phyloP scores from a whole-genome alignment of 257 asterid genomes.

The Nicotiana sylvestris region DNA sequence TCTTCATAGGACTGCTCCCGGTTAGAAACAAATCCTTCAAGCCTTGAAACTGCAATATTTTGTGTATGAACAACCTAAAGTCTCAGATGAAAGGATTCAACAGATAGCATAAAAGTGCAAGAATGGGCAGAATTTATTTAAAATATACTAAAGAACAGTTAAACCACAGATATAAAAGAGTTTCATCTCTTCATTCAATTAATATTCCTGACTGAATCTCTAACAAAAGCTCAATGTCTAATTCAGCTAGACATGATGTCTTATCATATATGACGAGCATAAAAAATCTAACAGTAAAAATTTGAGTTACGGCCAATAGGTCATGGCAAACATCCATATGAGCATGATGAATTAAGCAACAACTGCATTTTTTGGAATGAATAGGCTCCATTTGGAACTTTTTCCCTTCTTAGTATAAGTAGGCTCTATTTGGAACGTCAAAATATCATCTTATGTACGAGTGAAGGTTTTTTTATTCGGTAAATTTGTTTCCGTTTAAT shows the following conservation, averaged over 20 bases:
- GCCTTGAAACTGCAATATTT: conserved; percentile 91
- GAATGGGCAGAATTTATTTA: neutral
- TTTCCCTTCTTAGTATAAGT: neutral
- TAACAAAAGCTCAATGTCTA: neutral
- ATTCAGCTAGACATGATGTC: neutral
- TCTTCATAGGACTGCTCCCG: conserved; percentile 98
- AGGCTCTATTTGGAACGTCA: neutral
- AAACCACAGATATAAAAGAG: neutral
- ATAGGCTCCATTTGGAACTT: neutral
- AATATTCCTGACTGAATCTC: neutral
- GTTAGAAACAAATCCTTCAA: conserved; percentile 99
- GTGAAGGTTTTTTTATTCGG: neutral
- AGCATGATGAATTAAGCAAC: neutral
- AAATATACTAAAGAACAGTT: neutral
- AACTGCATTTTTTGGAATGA: neutral
- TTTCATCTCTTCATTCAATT: neutral
- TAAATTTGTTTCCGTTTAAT: neutral
- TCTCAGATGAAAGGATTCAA: conserved; percentile 4
- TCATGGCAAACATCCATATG: neutral
- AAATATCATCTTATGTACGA: neutral
- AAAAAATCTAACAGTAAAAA: neutral
- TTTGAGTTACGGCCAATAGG: neutral
- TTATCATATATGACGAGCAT: neutral
- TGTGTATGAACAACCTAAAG: conserved; percentile 25
- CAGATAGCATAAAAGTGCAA: neutral